Evolutionary conservation across 306 rosid genomes (phyloP), one percentile per base, ranked within the genome.

Genomic region (Vachellia collinsii): DNA sequence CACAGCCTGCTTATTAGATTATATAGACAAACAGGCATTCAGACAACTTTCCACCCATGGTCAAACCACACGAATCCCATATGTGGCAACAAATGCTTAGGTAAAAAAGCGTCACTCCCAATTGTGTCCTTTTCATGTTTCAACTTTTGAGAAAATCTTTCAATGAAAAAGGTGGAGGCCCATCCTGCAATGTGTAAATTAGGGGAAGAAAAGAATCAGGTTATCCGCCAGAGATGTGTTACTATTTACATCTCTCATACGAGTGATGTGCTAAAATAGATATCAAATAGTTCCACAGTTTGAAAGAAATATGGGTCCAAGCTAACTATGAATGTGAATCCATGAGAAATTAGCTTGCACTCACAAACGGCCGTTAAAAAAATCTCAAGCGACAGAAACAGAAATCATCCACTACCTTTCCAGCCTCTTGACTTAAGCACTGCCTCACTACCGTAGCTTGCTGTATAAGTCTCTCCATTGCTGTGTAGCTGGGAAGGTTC

Each of bases 381-480:
- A 44, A 47, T 19, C 16, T 12, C 25, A 39, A 48, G 48, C 62
- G 19, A 34, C 9, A 66, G 73, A 70, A 46, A 59, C 50, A 62
- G 4, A n/a, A 58, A 54, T 64, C 70, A 77, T 64, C 79, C 62
- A 74, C 83, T 86, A 95, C 98, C 96, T 90, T 91, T 77, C 82
- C 90, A 79, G 79, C 81, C 68, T 90, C 97, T 74, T 88, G 90
- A 84, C 81, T 87, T 68, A 92, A 84, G 86, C 82, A 89, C 66
- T 94, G 93, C 62, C 93, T 87, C 62, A 94, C 98, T n/a, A 82
- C 86, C 11, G 94, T 87, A 36, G 95, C 87, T 80, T 94, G 98
- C 78, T 90, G 91, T 80, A 94, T 88, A 76, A 94, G 91, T 89
- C 91, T 92, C 83, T 94, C 98, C 97, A 94, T 87, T 75, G 96